Evolutionary conservation across 2,329 filamentous ascomycete genomes (phyloP), one percentile per base, ranked within the genome.

Genomic region (Neospermospora avenae): DNA sequence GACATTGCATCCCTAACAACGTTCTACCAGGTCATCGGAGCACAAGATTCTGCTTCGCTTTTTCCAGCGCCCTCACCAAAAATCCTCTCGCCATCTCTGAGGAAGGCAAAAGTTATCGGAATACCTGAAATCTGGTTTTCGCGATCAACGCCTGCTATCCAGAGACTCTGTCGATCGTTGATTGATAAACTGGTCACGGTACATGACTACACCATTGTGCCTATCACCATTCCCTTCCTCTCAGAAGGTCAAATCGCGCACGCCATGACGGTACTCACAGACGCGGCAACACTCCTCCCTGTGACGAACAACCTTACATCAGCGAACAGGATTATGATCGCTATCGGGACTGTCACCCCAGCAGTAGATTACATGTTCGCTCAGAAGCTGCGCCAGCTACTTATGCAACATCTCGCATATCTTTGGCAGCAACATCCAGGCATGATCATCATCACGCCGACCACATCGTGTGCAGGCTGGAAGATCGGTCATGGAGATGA

Each of bases 381-480:
- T 45, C 87, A 90, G 66, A 84, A 88, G 67, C 74, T 96, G 37
- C 85, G 92, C 25, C 82, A 84, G 34, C 75, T 93, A 25, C 76
- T 93, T 57, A 96, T 96, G 90, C 79, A 82, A 28, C 91, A 96
- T 74, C 78, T 95, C 11, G 84, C 89, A 0, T 78, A 81, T 66
- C 77, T 96, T 1, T 96, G 86, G 76, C 76, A 82, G 66, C 75
- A 80, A 59, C 76, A 96, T 28, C 89, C 90, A 0, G 89, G 88
- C 18, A 77, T 96, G 65, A 76, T 96, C 28, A 84, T 96, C 61
- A 76, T 95, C 48, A 89, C 88, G 3, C 92, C 93, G 0, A 91
- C 91, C 0, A 84, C 85, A 3, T 88, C 91, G 0, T 82, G 88
- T 58, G 80, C 85, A 0, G 92, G 91, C n/a, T 95, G 89, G 89